phyloP scores from a whole-genome alignment of 1,139 yeast genomes.

The Diutina ranongensis region DNA sequence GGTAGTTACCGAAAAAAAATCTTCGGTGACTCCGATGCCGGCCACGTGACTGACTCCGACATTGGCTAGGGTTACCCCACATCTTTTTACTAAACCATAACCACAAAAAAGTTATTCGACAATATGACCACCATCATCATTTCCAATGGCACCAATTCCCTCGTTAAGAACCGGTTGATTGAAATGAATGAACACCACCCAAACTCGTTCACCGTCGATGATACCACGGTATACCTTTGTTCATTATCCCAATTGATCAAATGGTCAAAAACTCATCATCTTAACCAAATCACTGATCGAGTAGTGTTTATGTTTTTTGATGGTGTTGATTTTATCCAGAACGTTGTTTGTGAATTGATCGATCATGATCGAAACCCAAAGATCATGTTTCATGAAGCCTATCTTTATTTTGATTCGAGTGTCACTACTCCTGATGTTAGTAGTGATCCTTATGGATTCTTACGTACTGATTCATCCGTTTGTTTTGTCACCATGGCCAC shows the following conservation, averaged over 20 bases:
- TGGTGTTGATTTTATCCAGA: constrained; percentile 24
- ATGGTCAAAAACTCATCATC: constrained; percentile 1
- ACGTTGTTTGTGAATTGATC: constrained; percentile 20
- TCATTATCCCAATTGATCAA: constrained; percentile 14
- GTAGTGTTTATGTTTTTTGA: constrained; percentile 31
- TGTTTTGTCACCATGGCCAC: constrained; percentile 21
- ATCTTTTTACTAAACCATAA: neutral
- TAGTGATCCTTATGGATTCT: constrained; percentile 5
- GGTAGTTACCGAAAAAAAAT: no score
- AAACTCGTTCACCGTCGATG: constrained; percentile 18
- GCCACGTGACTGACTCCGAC: no score
- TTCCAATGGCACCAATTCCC: constrained; percentile 24
- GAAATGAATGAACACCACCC: constrained; percentile 17
- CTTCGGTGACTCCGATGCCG: no score
- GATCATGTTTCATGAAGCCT: constrained; percentile 16
- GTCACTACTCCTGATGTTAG: constrained; percentile 9
- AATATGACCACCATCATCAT: constrained; percentile 13
- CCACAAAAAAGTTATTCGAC: neutral
- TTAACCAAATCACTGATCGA: constrained; percentile 16
- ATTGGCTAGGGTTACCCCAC: neutral
- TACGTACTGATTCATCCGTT: constrained; percentile 7
- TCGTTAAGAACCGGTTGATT: constrained; percentile 19
- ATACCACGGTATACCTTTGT: constrained; percentile 18
- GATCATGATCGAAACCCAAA: constrained; percentile 13
- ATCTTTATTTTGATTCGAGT: constrained; percentile 25